Evolutionary conservation across 768 basidiomycete species (phyloP), one percentile per base, ranked within the genome.

Genomic region (Lentinula edodes): DNA sequence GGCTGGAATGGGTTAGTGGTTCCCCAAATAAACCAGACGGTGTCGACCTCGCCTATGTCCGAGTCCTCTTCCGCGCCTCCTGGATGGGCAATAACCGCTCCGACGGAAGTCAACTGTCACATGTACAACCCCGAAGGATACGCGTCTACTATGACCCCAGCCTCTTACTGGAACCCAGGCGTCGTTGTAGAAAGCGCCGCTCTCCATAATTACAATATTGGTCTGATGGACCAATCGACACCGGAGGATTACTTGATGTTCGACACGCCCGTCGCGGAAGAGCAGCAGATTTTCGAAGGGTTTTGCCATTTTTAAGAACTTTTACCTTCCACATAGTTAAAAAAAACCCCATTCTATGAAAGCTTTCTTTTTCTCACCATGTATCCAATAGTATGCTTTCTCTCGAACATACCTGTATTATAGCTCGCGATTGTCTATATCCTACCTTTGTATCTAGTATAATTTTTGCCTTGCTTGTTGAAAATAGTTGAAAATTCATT

Each of bases 211-310:
- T 52, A 52, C 34, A 52, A 52, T 8, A 12, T 52, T 7, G 51
- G 51, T 52, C 51, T 52, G 5, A 36, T 32, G 51, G 51, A 52
- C 7, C 35, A 52, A 15, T 52, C n/a, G 51, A 52, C 12, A 36
- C 45, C 34, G 34, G 45, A 51, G 6, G 46, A 50, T 23, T 50
- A 46, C 35, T 9, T 59, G 45, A 34, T 51, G 8, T 59, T 45
- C 42, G 46, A 59, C 16, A 59, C 46, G 34, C 43, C 45, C 8
- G 43, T 15, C 4, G 34, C 9, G 8, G 58, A 59, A 32, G 58
- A 59, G 23, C 58, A 59, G 15, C 32, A 13, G 18, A n/a, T 59
- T 9, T 59, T 59, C 18, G 58, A 59, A 20, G 58, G 55, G n/a
- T 56, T 41, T n/a, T 18, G 38, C 15, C 39, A 56, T 16, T 43